phyloP scores from a whole-genome alignment of 352 stramenopile genomes.

The Phytophthora lateralis region DNA sequence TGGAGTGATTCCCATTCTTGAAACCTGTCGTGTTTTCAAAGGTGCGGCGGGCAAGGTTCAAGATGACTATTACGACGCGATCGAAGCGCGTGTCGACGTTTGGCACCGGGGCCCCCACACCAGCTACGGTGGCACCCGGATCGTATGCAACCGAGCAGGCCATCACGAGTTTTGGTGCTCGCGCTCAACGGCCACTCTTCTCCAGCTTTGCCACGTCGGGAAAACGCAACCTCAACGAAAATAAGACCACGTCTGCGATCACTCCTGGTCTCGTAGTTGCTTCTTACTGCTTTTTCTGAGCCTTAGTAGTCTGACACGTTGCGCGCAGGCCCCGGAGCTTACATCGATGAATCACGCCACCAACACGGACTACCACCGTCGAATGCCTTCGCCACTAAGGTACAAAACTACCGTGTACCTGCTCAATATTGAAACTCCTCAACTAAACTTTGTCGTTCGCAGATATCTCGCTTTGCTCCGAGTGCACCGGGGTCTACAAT shows the following conservation, averaged over 20 bases:
- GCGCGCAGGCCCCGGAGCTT: slow-evolving; percentile 58
- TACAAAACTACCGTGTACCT: slow-evolving; percentile 4
- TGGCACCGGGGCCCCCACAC: slow-evolving; percentile 43
- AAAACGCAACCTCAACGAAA: slow-evolving; percentile 78
- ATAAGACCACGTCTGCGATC: slow-evolving; percentile 78
- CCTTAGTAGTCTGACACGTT: neutral
- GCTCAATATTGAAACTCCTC: neutral
- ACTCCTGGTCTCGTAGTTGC: slow-evolving; percentile 47
- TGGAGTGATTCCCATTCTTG: slow-evolving; percentile 15
- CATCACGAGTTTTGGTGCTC: slow-evolving; percentile 54
- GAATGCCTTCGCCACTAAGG: slow-evolving; percentile 79
- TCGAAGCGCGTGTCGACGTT: slow-evolving; percentile 78
- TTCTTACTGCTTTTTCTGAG: neutral
- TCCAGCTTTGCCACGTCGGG: slow-evolving; percentile 76
- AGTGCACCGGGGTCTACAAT: slow-evolving; percentile 74
- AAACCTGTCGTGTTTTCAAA: neutral
- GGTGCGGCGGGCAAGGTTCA: neutral
- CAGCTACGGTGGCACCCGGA: slow-evolving; percentile 63
- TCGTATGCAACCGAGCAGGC: slow-evolving; percentile 62
- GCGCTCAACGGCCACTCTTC: slow-evolving; percentile 42
- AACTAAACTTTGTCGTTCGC: neutral
- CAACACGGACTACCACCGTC: slow-evolving; percentile 33
- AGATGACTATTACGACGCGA: slow-evolving; percentile 81
- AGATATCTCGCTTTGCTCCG: slow-evolving; percentile 78
- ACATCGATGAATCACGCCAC: slow-evolving; percentile 29